Evolutionary conservation across 2,329 filamentous ascomycete genomes (phyloP).

Genomic region (Diaporthe vaccinii): DNA sequence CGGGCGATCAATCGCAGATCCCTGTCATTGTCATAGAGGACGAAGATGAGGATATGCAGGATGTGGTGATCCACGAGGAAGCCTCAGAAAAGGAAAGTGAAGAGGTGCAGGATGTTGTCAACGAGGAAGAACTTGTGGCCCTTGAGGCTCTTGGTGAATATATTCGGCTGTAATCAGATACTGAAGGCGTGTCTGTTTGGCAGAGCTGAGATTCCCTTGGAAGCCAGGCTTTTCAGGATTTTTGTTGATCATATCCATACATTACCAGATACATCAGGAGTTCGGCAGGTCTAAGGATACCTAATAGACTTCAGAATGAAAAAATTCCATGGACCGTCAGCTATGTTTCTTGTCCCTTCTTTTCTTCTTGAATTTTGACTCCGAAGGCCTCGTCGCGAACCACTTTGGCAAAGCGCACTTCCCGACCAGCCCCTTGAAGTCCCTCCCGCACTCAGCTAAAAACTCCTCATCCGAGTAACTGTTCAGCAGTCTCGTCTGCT

Average conservation of each 20-base stretch:
- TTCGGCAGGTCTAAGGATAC: background rate
- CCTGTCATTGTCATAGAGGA: slow-evolving; percentile 19
- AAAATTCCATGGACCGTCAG: background rate
- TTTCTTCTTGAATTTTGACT: slow-evolving; percentile 23
- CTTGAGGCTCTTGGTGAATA: slow-evolving; percentile 18
- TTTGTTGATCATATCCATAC: background rate
- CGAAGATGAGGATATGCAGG: background rate
- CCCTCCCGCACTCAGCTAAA: slow-evolving; percentile 27
- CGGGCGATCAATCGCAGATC: background rate
- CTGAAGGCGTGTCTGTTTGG: background rate
- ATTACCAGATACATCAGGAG: background rate
- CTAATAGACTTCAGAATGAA: background rate
- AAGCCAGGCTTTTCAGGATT: background rate
- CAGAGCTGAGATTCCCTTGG: background rate
- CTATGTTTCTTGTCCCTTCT: background rate
- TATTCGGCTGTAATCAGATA: slow-evolving; percentile 20
- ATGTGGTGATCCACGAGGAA: background rate
- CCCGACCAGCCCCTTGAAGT: slow-evolving; percentile 19
- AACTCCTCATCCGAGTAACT: slow-evolving; percentile 39
- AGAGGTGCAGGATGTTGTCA: background rate
- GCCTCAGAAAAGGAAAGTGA: background rate
- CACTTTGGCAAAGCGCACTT: slow-evolving; percentile 36
- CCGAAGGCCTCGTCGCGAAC: slow-evolving; percentile 36
- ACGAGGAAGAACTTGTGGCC: background rate
- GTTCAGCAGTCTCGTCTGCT: slow-evolving; percentile 38